phyloP scores from a whole-genome alignment of 2,329 filamentous ascomycete species.

The Monilinia fructigena region DNA sequence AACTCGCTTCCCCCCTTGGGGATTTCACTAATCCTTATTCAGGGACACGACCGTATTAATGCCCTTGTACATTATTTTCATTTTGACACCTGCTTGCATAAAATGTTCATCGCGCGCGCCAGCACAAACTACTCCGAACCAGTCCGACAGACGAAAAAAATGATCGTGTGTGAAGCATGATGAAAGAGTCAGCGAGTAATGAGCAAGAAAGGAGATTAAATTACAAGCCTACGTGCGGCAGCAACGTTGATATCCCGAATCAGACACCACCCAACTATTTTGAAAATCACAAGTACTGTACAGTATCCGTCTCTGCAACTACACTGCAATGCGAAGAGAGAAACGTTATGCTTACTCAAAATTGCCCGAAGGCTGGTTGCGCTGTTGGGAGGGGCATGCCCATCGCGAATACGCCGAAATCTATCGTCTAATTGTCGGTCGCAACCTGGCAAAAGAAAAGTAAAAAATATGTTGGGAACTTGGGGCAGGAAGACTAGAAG shows the following conservation, averaged over 20 bases:
- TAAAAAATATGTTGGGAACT: background rate
- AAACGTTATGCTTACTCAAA: constrained; percentile 20
- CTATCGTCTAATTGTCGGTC: constrained; percentile 5
- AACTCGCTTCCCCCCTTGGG: constrained; percentile 22
- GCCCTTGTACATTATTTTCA: constrained; percentile 15
- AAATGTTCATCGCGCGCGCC: constrained; percentile 19
- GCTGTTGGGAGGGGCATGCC: background rate
- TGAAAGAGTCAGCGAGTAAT: constrained; percentile 20
- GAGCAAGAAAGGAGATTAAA: constrained; percentile 13
- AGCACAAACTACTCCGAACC: constrained; percentile 12
- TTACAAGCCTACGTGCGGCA: constrained; percentile 2
- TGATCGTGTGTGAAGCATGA: background rate
- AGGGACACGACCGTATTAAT: constrained; percentile 15
- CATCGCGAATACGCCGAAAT: constrained; percentile 8
- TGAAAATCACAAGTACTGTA: constrained; percentile 7
- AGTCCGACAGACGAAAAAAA: background rate
- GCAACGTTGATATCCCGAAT: constrained; percentile 18
- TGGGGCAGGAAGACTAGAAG: constrained; percentile 10
- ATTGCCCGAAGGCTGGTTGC: constrained; percentile 20
- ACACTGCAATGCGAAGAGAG: constrained; percentile 20
- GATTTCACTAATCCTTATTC: constrained; percentile 13
- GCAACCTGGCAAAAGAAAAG: constrained; percentile 1
- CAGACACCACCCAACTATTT: constrained; percentile 17
- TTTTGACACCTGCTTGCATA: constrained; percentile 21
- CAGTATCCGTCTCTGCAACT: constrained; percentile 8